Percentiles rank a stretch among this genome's conserved stretches.
These are phyloP conservation scores for Chrysosporium keratinophilum DNA, from an alignment of 2,329 filamentous ascomycete genomes.

Conservation along the genomic window DNA sequence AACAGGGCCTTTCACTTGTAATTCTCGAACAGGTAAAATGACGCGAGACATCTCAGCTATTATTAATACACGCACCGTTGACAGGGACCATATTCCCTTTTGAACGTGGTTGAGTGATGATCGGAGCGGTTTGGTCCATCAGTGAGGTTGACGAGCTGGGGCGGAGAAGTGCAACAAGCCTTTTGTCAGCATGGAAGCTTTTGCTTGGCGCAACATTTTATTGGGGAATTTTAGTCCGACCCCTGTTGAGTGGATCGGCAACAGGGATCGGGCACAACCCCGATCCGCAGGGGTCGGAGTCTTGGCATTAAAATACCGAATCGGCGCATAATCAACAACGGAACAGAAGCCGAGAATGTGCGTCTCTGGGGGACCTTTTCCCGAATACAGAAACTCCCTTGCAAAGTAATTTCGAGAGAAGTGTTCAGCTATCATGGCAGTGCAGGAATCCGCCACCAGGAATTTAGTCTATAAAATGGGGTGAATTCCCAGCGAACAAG, in stretches of 20 bases:
- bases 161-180: background rate
- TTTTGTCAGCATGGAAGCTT: background rate
- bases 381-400: background rate
- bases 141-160: background rate
- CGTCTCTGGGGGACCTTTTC: background rate
- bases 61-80: too few relatives aligned
- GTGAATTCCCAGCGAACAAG: background rate
- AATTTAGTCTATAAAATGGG: background rate
- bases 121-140: too few relatives aligned
- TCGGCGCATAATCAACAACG: background rate
- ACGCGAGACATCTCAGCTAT: too few relatives aligned
- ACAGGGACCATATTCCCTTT: too few relatives aligned
- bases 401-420: too few relatives aligned
- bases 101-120: too few relatives aligned
- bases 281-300: background rate
- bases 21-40: too few relatives aligned
- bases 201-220: background rate
- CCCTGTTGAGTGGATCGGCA: conserved; percentile 3
- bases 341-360: background rate
- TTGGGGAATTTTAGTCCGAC: background rate
- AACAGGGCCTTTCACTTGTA: too few relatives aligned
- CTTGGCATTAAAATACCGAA: conserved; percentile 1
- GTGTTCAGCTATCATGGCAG: too few relatives aligned
- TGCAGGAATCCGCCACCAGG: background rate
- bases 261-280: conserved; percentile 2